Evolutionary conservation across 1,284 basidiomycete genomes (phyloP).

Genomic region (Coriolopsis trogii): DNA sequence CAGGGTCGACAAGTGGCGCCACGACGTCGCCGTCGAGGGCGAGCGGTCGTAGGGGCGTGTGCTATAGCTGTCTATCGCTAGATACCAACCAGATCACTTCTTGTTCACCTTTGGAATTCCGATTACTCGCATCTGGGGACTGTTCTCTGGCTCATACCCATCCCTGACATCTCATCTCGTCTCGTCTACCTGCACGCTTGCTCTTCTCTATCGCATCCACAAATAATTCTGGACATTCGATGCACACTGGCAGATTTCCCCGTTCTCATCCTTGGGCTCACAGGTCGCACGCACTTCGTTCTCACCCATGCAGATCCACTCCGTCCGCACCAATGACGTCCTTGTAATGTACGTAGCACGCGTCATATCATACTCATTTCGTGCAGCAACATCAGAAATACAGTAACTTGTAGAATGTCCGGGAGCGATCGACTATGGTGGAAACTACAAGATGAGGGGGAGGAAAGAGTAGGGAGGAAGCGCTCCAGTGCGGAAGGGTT

Average conservation of each 20-base stretch:
- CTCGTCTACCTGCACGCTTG: too few relatives aligned
- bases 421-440: constrained; percentile 18
- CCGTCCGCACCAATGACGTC: constrained; percentile 1
- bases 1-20: constrained; percentile 78
- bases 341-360: constrained; percentile 10
- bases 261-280: too few relatives aligned
- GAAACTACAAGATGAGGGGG: constrained; percentile 23
- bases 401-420: constrained; percentile 33
- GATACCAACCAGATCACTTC: constrained; percentile 5
- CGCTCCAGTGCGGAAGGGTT: constrained; percentile 20
- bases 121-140: neutral
- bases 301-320: neutral
- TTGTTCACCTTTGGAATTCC: neutral
- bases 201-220: constrained; percentile 1
- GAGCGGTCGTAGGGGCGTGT: constrained; percentile 30
- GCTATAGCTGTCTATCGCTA: neutral
- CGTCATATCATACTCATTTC: constrained; percentile 26
- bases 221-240: constrained; percentile 3
- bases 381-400: constrained; percentile 30
- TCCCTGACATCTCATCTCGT: too few relatives aligned
- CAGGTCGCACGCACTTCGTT: too few relatives aligned
- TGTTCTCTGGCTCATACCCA: too few relatives aligned
- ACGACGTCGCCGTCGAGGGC: constrained; percentile 73
- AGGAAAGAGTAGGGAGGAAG: constrained; percentile 11
- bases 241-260: neutral